phyloP scores from a whole-genome alignment of 1,284 basidiomycete genomes.

The Ceratobasidium sp. region DNA sequence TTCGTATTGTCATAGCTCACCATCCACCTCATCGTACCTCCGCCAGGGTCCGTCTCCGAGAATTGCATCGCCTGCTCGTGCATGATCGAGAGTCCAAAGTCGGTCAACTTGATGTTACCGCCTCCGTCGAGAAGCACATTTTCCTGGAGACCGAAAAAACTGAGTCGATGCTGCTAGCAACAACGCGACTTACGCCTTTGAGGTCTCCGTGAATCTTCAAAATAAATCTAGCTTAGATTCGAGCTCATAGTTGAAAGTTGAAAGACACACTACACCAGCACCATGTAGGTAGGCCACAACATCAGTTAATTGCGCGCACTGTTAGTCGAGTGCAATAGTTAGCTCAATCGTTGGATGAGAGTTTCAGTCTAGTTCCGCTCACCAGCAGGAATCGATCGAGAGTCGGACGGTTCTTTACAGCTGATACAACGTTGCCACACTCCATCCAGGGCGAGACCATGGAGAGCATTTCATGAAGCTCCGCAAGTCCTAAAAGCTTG shows the following conservation, averaged over 20 bases:
- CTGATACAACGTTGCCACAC: neutral
- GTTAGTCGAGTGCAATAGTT: neutral
- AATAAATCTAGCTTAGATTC: neutral
- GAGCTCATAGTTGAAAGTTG: neutral
- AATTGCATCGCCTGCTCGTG: neutral
- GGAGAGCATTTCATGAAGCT: neutral
- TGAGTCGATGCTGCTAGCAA: neutral
- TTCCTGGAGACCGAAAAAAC: neutral
- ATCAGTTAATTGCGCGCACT: neutral
- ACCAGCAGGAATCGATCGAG: neutral
- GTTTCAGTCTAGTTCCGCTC: neutral
- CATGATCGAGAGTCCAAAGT: neutral
- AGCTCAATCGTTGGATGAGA: neutral
- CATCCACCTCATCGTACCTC: neutral
- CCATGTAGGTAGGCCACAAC: constrained; percentile 11
- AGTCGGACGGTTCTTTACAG: neutral
- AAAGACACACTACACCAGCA: neutral
- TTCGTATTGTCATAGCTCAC: neutral
- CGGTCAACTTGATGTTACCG: neutral
- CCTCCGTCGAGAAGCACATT: neutral
- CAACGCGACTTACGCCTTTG: constrained; percentile 8
- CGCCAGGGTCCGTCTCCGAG: neutral
- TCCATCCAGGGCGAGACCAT: constrained; percentile 16
- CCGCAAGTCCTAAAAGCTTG: constrained; percentile 7
- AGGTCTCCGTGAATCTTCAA: constrained; percentile 13